phyloP scores from a whole-genome alignment of 257 asterid species.

The Fraxinus americana region DNA sequence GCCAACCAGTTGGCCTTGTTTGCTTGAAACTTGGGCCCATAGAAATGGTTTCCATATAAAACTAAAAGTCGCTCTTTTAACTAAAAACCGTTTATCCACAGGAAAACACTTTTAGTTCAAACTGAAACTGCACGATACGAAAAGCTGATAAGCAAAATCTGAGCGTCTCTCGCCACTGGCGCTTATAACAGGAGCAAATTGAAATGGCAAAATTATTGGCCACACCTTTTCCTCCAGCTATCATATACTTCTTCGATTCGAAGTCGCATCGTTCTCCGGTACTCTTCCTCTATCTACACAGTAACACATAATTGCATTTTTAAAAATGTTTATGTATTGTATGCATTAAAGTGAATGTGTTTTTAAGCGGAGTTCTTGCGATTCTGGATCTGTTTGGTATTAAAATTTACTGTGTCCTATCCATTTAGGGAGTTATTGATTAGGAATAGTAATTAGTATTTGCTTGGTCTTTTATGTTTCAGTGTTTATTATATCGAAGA shows the following conservation, averaged over 20 bases:
- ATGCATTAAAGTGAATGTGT: constrained; percentile 1
- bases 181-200: constrained; percentile 14
- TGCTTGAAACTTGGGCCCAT: too few species aligned
- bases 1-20: too few species aligned
- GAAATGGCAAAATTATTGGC: constrained; percentile 34
- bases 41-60: too few species aligned
- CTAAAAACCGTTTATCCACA: too few species aligned
- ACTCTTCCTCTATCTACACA: background rate
- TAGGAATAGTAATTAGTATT: background rate
- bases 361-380: background rate
- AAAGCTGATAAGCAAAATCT: constrained; percentile 44
- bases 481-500: constrained; percentile 38
- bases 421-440: constrained; percentile 6
- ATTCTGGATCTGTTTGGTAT: constrained; percentile 2
- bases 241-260: constrained; percentile 34
- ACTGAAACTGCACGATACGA: too few species aligned
- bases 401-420: background rate
- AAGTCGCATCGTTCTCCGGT: constrained; percentile 43
- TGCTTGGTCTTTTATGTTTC: constrained; percentile 12
- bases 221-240: constrained; percentile 16
- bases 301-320: background rate
- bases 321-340: background rate
- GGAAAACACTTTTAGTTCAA: too few species aligned
- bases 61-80: too few species aligned
- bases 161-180: constrained; percentile 15